These are phyloP conservation scores for Aspergillus awamori DNA, from an alignment of 2,329 filamentous ascomycete genomes.

Conservation along the genomic window DNA sequence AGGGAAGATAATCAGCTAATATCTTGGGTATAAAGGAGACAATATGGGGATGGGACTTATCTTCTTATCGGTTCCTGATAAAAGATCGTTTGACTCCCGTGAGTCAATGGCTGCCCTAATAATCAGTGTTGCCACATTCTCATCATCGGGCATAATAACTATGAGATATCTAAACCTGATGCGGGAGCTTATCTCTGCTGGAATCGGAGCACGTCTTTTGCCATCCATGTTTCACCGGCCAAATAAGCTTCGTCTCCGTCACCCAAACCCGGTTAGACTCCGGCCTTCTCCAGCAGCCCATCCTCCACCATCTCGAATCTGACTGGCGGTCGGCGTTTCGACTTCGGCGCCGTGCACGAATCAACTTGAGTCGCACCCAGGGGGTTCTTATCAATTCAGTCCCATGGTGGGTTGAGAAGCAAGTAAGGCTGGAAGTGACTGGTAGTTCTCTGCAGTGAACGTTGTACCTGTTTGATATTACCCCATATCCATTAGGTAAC, in stretches of 20 bases:
- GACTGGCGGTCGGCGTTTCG: conserved; percentile 16
- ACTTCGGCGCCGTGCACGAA: conserved; percentile 13
- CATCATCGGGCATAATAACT: no score
- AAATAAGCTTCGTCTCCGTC: conserved; percentile 10
- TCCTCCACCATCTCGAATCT: not conserved
- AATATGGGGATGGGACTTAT: not conserved
- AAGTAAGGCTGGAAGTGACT: not conserved
- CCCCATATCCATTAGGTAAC: conserved; percentile 33
- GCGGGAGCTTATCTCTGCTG: not conserved
- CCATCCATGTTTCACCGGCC: not conserved
- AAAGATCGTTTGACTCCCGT: not conserved
- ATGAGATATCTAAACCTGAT: not conserved
- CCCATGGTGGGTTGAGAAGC: not conserved
- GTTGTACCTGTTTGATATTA: conserved; percentile 9
- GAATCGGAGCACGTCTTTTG: no score
- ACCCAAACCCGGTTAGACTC: not conserved
- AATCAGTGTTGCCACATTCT: not conserved
- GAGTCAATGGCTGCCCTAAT: conserved; percentile 2
- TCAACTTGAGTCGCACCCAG: not conserved
- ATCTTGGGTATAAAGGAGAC: no score
- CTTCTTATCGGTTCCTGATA: not conserved
- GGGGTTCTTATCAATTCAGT: not conserved
- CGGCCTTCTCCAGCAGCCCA: not conserved
- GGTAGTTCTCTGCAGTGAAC: not conserved
- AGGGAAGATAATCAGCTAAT: no score